Evolutionary conservation across 176 grass and related monocot genomes (phyloP).

Genomic region (Pontederia paniculata): DNA sequence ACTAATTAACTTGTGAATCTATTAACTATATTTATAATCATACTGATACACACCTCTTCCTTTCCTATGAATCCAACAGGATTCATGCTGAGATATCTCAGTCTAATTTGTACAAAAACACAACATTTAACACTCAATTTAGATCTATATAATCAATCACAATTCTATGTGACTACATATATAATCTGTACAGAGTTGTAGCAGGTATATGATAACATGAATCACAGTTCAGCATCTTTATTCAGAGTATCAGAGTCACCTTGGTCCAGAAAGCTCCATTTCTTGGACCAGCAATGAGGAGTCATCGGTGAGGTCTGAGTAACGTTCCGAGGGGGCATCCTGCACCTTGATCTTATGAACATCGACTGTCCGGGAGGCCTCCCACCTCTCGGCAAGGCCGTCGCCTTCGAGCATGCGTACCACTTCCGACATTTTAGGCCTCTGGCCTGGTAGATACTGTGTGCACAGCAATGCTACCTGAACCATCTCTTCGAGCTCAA

Average conservation of each 20-base stretch:
- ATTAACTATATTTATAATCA: no score
- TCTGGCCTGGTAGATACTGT: conserved; percentile 4
- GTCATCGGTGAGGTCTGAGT: neutral
- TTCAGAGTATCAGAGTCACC: neutral
- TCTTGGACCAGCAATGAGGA: neutral
- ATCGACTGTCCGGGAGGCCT: neutral
- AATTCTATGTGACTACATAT: no score
- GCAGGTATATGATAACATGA: no score
- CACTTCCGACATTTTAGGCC: conserved; percentile 7
- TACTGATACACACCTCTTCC: no score
- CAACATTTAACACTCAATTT: no score
- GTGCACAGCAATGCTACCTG: conserved; percentile 7
- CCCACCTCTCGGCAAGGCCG: conserved; percentile 6
- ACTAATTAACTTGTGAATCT: no score
- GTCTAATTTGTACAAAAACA: no score
- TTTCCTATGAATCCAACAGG: no score
- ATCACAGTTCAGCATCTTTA: neutral
- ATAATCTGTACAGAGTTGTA: no score
- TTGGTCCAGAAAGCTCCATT: conserved; percentile 7
- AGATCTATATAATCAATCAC: no score
- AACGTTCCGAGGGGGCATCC: neutral
- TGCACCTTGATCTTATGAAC: neutral
- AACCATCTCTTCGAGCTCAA: conserved; percentile 8
- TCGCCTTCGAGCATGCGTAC: conserved; percentile 8
- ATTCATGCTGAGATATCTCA: no score